Evolutionary conservation across 2,329 filamentous ascomycete genomes (phyloP).

Genomic region (Penicillium sp.): DNA sequence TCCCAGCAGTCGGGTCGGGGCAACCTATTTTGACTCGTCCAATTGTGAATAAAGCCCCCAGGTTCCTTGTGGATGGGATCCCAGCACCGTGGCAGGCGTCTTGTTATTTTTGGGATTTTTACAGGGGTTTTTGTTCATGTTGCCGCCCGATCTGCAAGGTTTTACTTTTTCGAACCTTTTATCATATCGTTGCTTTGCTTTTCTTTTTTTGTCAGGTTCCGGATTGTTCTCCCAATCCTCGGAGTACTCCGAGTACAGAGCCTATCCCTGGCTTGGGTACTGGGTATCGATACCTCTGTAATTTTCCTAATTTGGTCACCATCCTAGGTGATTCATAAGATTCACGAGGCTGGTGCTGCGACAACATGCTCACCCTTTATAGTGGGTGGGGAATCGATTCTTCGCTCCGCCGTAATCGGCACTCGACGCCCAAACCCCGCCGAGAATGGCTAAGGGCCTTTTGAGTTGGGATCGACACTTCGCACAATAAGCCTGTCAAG

Average conservation of each 20-base stretch:
- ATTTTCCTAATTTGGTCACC: not conserved
- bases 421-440: not conserved
- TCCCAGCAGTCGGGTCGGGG: conserved; percentile 26
- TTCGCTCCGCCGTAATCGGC: not conserved
- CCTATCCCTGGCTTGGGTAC: not conserved
- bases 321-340: not conserved
- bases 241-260: conserved; percentile 17
- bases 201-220: not conserved
- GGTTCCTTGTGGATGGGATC: conserved; percentile 20
- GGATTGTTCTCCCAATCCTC: conserved; percentile 1
- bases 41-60: conserved; percentile 18
- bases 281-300: not conserved
- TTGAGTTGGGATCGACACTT: conserved; percentile 11
- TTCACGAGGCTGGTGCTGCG: not conserved
- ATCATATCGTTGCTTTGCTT: not conserved
- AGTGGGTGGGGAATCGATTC: not conserved
- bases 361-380: not conserved
- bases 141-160: not conserved
- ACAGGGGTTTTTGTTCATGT: conserved; percentile 10
- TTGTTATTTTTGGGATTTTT: conserved; percentile 14
- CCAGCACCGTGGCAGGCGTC: conserved; percentile 19
- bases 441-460: not conserved
- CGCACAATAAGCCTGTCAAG: not conserved
- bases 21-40: conserved; percentile 22
- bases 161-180: not conserved